Evolutionary conservation across 1,139 yeast genomes (phyloP), one percentile per base, ranked within the genome.

Genomic region (Blastobotrys proliferans): DNA sequence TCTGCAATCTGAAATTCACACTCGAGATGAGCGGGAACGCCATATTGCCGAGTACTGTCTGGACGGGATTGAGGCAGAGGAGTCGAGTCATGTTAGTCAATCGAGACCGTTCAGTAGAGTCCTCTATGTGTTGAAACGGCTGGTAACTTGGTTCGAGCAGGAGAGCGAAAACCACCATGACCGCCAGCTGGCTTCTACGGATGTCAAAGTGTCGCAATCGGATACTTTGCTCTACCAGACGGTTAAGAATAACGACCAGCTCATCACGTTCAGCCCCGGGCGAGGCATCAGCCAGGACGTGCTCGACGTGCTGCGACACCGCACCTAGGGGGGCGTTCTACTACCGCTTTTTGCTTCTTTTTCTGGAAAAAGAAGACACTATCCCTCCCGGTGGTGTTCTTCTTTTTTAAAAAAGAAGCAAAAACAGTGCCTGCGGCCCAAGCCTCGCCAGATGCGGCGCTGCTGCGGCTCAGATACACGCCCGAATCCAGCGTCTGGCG

Each of bases 11-110:
- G 49, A 45, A 25, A 27, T 45, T 4, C 49, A 45, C 32, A 35
- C 45, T 9, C 27, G 31, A 6, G 24, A 31, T 14, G 35, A 34
- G 9, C 28, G 30, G 14, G 42, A 43, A 22, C 37, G 28, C 19
- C 28, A 40, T 21, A 38, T 47, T 2, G 45, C 49, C n/a, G 40
- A 43, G 35, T 47, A 38, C 36, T 47, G 51, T 22, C 40, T 47
- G 16, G 28, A 36, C 16, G 49, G 43, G 11, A 28, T 47, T 19
- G 36, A 37, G 35, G 11, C 22, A 16, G 14, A 18, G 18, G 46
- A 47, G 20, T 20, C 29, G 21, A 22, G 33, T n/a, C 18, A 14
- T 25, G 16, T 25, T 4, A 26, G 20, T 13, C 16, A 25, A 6
- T 34, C 26, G 11, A 28, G 20, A 9, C 47, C 47, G 11, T 47